phyloP scores from a whole-genome alignment of 371 early-diverging fungal genomes.

The Mucor velutinosus region DNA sequence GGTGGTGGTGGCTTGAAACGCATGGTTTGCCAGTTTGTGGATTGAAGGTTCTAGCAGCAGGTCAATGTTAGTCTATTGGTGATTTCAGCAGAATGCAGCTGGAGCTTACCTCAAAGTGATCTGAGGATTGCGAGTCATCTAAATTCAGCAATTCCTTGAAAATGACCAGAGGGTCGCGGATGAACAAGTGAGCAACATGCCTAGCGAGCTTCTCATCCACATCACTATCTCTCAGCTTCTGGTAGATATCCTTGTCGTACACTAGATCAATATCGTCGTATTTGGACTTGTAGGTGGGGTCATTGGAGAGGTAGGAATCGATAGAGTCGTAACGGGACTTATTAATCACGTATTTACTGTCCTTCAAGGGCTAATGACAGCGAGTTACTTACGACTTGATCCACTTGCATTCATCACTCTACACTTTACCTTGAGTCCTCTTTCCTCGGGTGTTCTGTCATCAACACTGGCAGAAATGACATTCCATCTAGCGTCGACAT shows the following conservation, averaged over 20 bases:
- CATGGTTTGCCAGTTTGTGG: slow-evolving; percentile 99
- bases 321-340: slow-evolving; percentile 98
- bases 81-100: neutral
- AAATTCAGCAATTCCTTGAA: slow-evolving; percentile 89
- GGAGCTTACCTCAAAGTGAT: slow-evolving; percentile 90
- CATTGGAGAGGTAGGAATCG: slow-evolving; percentile 87
- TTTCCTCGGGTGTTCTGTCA: slow-evolving; percentile 94
- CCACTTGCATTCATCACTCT: neutral
- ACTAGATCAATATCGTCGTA: slow-evolving; percentile 95
- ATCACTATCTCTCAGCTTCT: slow-evolving; percentile 67
- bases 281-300: slow-evolving; percentile 76
- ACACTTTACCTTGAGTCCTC: slow-evolving; percentile 72
- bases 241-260: slow-evolving; percentile 80
- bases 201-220: slow-evolving; percentile 91
- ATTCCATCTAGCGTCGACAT: slow-evolving; percentile 98
- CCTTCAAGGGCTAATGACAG: slow-evolving; percentile 66
- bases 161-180: slow-evolving; percentile 97
- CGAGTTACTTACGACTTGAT: neutral
- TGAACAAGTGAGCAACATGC: slow-evolving; percentile 97
- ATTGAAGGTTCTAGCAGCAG: slow-evolving; percentile 88
- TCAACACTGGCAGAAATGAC: slow-evolving; percentile 95
- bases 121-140: slow-evolving; percentile 80
- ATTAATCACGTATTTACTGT: slow-evolving; percentile 76
- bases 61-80: neutral
- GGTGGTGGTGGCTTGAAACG: slow-evolving; percentile 98